These are phyloP conservation scores for Thielaviopsis euricoi DNA, from an alignment of 2,329 filamentous ascomycete species.

Conservation along the genomic window DNA sequence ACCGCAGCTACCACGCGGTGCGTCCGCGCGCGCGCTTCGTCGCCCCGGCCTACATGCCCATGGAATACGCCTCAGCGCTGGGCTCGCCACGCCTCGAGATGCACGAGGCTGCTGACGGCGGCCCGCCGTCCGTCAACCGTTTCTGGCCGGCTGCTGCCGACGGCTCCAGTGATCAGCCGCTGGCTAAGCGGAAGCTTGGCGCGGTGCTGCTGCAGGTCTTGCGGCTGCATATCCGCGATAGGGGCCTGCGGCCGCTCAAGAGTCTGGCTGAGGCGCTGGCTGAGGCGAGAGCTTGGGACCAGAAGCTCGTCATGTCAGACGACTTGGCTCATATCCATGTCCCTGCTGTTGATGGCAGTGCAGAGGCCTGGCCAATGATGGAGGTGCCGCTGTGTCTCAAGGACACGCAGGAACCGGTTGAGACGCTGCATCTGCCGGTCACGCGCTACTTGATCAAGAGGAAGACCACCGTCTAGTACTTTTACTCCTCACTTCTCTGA, in stretches of 20 bases:
- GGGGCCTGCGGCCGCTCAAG: neutral
- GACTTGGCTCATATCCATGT: neutral
- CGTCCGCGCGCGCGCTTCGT: slow-evolving; percentile 1
- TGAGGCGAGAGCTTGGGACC: slow-evolving; percentile 2
- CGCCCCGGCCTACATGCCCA: slow-evolving; percentile 9
- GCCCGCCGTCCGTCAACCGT: neutral
- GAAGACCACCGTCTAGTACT: too few species aligned
- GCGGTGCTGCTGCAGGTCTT: slow-evolving; percentile 2
- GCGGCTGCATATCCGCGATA: neutral
- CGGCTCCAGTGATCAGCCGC: neutral
- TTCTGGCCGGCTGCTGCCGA: neutral
- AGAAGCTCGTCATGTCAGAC: neutral
- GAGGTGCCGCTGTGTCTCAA: neutral
- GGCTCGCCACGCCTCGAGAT: neutral
- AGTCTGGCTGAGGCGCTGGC: slow-evolving; percentile 2
- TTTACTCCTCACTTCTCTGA: too few species aligned
- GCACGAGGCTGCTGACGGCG: neutral
- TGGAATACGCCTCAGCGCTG: slow-evolving; percentile 2
- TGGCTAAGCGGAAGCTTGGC: slow-evolving; percentile 3
- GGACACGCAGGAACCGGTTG: neutral
- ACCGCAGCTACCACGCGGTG: neutral
- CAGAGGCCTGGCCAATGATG: neutral
- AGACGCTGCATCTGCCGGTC: slow-evolving; percentile 6
- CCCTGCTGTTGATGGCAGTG: neutral
- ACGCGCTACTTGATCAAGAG: neutral